These are phyloP conservation scores for Cystobasidium tubakii DNA, from an alignment of 768 basidiomycete species.

Conservation along the genomic window DNA sequence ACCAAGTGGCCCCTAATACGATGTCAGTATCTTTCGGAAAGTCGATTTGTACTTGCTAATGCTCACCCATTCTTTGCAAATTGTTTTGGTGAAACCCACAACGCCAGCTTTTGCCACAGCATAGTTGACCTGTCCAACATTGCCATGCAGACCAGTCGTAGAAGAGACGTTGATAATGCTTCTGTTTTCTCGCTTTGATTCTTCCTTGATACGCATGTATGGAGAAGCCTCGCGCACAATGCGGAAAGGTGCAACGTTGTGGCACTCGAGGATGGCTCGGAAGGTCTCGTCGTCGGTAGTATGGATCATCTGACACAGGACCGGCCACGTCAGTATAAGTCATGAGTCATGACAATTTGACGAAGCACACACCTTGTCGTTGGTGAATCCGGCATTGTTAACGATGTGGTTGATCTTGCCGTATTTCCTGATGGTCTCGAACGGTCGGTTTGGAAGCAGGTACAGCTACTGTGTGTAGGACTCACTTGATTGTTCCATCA, in stretches of 20 bases:
- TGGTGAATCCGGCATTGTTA: constrained; percentile 55
- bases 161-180: constrained; percentile 78
- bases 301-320: constrained; percentile 77
- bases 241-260: constrained; percentile 78
- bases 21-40: neutral
- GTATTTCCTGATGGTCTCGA: constrained; percentile 62
- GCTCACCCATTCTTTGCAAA: constrained; percentile 70
- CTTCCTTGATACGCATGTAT: constrained; percentile 72
- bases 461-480: constrained; percentile 37
- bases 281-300: constrained; percentile 76
- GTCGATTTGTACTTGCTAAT: neutral
- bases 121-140: constrained; percentile 75
- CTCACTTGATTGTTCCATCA: constrained; percentile 67
- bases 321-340: constrained; percentile 56
- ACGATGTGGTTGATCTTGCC: constrained; percentile 82
- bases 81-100: constrained; percentile 73
- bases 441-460: neutral
- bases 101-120: constrained; percentile 54
- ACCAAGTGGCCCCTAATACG: constrained; percentile 56
- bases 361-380: constrained; percentile 11
- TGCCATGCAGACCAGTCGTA: constrained; percentile 70
- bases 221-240: constrained; percentile 77
- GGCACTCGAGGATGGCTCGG: constrained; percentile 74
- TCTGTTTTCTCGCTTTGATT: constrained; percentile 57
- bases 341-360: neutral